phyloP scores from a whole-genome alignment of 306 rosid genomes.

The Ormosia semicastrata region DNA sequence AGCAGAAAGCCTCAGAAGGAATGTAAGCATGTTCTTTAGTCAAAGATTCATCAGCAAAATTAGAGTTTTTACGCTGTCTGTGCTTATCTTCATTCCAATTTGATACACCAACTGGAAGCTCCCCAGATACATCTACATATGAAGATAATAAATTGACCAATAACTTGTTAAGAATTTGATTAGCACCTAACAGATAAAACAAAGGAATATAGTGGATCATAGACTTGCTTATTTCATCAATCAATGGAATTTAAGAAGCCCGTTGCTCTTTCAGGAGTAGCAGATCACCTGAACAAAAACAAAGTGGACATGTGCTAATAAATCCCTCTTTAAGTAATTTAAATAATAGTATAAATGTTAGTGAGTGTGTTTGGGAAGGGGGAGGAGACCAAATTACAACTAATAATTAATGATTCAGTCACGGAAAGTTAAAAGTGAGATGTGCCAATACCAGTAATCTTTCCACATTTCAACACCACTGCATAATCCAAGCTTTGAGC shows the following conservation, averaged over 20 bases:
- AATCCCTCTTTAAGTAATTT: constrained; percentile 4
- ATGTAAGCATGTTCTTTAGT: neutral
- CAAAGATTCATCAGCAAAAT: constrained; percentile 4
- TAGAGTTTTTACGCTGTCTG: constrained; percentile 20
- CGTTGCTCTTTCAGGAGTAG: neutral
- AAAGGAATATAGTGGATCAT: neutral
- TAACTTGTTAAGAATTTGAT: neutral
- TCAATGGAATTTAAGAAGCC: neutral
- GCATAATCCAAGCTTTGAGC: constrained; percentile 13
- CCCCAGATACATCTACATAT: constrained; percentile 38
- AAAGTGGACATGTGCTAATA: neutral
- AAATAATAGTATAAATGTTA: constrained; percentile 1
- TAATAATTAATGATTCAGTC: neutral
- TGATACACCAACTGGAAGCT: constrained; percentile 32
- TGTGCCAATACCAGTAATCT: neutral
- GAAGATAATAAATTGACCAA: neutral
- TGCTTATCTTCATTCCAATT: constrained; percentile 46
- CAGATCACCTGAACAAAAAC: neutral
- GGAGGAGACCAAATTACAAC: neutral
- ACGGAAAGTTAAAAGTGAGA: constrained; percentile 1
- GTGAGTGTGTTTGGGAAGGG: neutral
- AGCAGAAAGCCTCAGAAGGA: constrained; percentile 9
- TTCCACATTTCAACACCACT: constrained; percentile 8
- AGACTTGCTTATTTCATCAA: neutral
- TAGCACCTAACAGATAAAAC: neutral